Evolutionary conservation across 2,329 filamentous ascomycete genomes (phyloP), one percentile per base, ranked within the genome.

Genomic region (Exophiala calicioides): DNA sequence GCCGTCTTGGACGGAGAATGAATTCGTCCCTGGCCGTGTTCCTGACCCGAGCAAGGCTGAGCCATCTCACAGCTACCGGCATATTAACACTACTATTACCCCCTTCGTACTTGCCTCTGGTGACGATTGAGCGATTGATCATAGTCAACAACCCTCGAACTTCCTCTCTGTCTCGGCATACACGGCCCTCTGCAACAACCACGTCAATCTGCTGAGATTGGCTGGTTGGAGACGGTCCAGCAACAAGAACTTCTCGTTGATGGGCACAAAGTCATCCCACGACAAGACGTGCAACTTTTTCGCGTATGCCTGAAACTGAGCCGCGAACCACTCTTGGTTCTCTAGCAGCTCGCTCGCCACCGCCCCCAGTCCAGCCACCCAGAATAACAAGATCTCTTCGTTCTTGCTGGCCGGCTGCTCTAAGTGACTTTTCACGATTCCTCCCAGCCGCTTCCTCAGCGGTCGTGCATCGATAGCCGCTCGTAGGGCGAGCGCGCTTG

Each of bases 321-420:
- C 30, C 32, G 48, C 43, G 33, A 52, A 52, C 48, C 48, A 52
- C 33, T 52, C 48, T 45, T 52, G 48, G 36, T 47, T 44, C 15
- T 52, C 44, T 6, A 31, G 32, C 33, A 52, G 16, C 15, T 47
- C 47, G 26, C 47, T 47, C 6, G 47, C 43, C 5, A 51, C 37
- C 3, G 47, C 42, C 4, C 47, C 47, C 9, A 47, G 27, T 12
- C 42, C 47, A 15, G 47, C 42, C 4, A 47, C 29, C 47, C 47
- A 51, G 31, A 51, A 47, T 3, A 51, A 20, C 19, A 47, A 20
- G 4, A 32, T 7, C n/a, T 45, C n/a, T 31, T 47, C 37, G 18
- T 43, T 30, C 16, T 16, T 7, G 21, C 24, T 32, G 12, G 33
- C 9, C 10, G 42, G 20, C n/a, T 20, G 18, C 23, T 42, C 24